Evolutionary conservation across 2,329 filamentous ascomycete genomes (phyloP), one percentile per base, ranked within the genome.

Genomic region (Stemphylium lycopersici): DNA sequence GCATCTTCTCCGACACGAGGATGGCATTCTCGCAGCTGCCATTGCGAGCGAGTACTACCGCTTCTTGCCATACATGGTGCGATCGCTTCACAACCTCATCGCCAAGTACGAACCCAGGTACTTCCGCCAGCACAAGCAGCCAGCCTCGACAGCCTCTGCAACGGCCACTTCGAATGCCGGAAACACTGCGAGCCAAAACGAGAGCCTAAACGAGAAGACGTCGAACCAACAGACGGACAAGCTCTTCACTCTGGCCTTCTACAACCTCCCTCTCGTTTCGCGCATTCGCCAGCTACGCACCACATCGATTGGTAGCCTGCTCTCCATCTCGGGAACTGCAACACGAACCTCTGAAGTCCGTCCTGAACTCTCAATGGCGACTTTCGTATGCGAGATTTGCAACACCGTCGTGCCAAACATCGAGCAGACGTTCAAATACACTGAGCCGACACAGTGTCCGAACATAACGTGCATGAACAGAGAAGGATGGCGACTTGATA

Each of bases 401-500:
- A 89, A 90, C 62, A 88, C 87, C 3, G 87, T 93, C 1, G 86
- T 96, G 5, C 88, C 90, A 33, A 96, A 97, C 71, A 88, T 99
- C 24, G 95, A 99, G 77, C 95, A 99, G 78, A 96, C 91, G 0
- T 99, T 99, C 79, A 87, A 92, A 70, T 99, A 97, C 77, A 97
- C 93, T 0, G 95, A 99, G 73, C 95, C 95, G 0, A 93, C 92
- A 3, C 91, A 97, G 78, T 99, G 95, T 66, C 93, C 95, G 8
- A 98, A 98, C 71, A 74, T 81, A 22, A 90, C 84, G 6, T 99
- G 95, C 74, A 88, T 88, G 67, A 99, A 99, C 78, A 88, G 95
- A 22, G 80, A 88, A 54, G 91, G 90, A n/a, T 99, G 95, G 95
- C 87, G 92, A 62, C 79, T 99, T n/a, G 93, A 99, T 67, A 97